Percentiles rank a stretch among this genome's conserved stretches.
These are phyloP conservation scores for Ilex paraguariensis DNA, from an alignment of 305 asterid species.

Conservation along the genomic window DNA sequence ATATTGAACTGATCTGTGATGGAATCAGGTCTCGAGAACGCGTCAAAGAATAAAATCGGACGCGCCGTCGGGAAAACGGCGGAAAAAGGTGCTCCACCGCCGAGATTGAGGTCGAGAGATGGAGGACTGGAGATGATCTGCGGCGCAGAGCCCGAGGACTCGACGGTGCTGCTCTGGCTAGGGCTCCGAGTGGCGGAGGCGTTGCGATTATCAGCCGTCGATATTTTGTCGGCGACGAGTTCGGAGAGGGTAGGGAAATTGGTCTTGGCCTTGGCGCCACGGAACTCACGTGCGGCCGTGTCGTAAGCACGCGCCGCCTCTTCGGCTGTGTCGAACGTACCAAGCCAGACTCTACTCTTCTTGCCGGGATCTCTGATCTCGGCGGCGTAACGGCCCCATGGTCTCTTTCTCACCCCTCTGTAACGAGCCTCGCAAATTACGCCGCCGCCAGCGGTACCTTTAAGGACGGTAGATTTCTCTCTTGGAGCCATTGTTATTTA, in stretches of 20 bases:
- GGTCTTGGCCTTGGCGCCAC: neutral
- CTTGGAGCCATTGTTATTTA: no score
- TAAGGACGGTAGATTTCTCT: no score
- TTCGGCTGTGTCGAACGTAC: neutral
- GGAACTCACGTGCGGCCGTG: neutral
- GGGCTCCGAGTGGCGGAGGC: neutral
- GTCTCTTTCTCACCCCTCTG: neutral
- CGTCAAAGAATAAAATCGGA: neutral
- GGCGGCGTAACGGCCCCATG: neutral
- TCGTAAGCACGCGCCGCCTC: neutral
- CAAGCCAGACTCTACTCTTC: neutral
- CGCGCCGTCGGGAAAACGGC: neutral
- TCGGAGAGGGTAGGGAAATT: neutral
- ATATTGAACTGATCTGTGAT: neutral
- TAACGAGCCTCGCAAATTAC: neutral
- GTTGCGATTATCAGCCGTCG: neutral
- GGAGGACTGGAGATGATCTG: neutral
- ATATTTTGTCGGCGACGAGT: neutral
- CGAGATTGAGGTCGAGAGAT: neutral
- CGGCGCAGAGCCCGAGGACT: neutral
- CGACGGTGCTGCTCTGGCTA: neutral
- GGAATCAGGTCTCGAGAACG: neutral
- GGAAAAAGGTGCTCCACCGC: neutral
- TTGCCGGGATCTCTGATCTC: neutral
- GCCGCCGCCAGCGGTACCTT: no score